These are phyloP conservation scores for Claviceps monticola DNA, from an alignment of 2,329 filamentous ascomycete species.

Conservation along the genomic window DNA sequence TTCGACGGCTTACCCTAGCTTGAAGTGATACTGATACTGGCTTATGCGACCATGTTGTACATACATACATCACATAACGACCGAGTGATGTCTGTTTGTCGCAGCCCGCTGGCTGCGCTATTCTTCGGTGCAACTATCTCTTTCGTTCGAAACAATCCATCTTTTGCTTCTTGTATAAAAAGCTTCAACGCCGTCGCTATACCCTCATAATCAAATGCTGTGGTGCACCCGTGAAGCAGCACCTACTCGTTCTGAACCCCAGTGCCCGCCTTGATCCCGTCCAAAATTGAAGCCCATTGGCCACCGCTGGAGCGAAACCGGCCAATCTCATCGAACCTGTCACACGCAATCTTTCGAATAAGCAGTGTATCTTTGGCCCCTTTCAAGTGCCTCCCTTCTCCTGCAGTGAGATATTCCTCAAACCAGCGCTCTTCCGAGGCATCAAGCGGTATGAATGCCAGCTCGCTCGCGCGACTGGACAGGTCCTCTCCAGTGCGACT, in stretches of 20 bases:
- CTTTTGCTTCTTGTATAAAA: background rate
- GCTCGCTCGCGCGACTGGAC: conserved; percentile 48
- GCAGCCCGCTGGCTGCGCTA: too few relatives aligned
- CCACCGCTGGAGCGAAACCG: conserved; percentile 30
- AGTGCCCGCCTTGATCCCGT: conserved; percentile 35
- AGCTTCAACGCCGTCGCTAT: background rate
- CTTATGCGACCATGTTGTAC: background rate
- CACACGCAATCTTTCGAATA: conserved; percentile 58
- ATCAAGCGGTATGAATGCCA: conserved; percentile 61
- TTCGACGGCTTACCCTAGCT: too few relatives aligned
- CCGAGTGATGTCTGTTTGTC: background rate
- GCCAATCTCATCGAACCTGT: conserved; percentile 37
- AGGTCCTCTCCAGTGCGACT: conserved; percentile 20
- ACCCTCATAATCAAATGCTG: background rate
- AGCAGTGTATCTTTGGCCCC: conserved; percentile 60
- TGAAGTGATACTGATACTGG: background rate
- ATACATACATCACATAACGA: background rate
- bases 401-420: conserved; percentile 49
- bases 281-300: conserved; percentile 35
- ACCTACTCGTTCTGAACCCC: conserved; percentile 17
- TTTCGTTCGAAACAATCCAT: background rate
- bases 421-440: conserved; percentile 61
- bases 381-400: conserved; percentile 49
- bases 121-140: too few relatives aligned
- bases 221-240: background rate